These are phyloP conservation scores for Ogataea wickerhamii DNA, from an alignment of 805 yeast genomes.

Conservation along the genomic window DNA sequence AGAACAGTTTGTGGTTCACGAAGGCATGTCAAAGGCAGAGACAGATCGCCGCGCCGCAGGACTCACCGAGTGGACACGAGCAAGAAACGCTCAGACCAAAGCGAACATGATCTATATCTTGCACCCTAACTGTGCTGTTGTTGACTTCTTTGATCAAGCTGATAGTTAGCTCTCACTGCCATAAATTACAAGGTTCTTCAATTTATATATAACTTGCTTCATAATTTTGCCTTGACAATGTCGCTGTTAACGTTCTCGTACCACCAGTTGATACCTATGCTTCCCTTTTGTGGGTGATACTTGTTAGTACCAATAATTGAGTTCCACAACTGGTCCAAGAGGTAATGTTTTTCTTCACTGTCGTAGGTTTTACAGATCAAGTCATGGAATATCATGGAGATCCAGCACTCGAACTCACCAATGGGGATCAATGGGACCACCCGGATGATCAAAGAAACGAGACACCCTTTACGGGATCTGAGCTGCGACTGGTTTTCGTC, in stretches of 20 bases:
- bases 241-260: slow-evolving; percentile 37
- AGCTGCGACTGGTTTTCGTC: slow-evolving; percentile 13
- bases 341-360: slow-evolving; percentile 35
- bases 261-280: slow-evolving; percentile 62
- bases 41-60: slow-evolving; percentile 24
- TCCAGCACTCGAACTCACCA: slow-evolving; percentile 42
- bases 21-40: slow-evolving; percentile 21
- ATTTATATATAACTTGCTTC: slow-evolving; percentile 1
- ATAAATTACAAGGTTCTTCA: not conserved
- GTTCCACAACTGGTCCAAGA: slow-evolving; percentile 47
- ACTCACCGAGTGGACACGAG: slow-evolving; percentile 24
- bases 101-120: slow-evolving; percentile 45
- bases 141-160: slow-evolving; percentile 54
- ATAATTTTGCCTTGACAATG: slow-evolving; percentile 10
- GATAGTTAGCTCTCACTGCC: not conserved
- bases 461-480: slow-evolving; percentile 43
- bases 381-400: slow-evolving; percentile 39
- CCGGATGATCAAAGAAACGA: slow-evolving; percentile 44
- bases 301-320: slow-evolving; percentile 47
- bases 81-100: slow-evolving; percentile 20
- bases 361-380: slow-evolving; percentile 27
- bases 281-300: slow-evolving; percentile 53
- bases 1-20: slow-evolving; percentile 19
- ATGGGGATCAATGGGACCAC: slow-evolving; percentile 52
- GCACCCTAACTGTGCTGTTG: slow-evolving; percentile 82